Evolutionary conservation across 75 land plant species (phyloP).

Genomic region (Gnetum montanum): DNA sequence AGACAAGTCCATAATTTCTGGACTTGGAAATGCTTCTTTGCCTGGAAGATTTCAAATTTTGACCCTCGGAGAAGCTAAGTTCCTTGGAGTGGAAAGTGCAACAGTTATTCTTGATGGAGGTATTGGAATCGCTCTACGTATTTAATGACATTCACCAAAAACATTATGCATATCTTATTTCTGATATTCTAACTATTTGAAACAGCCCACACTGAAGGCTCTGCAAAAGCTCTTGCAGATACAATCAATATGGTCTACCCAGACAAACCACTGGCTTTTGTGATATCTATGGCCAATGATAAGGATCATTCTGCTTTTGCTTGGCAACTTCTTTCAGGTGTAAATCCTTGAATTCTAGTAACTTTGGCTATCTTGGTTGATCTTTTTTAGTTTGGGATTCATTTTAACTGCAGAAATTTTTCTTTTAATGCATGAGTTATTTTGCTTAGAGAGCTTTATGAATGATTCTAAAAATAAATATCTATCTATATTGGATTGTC

Average conservation of each 20-base stretch:
- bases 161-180: too few species aligned
- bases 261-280: constrained; percentile 40
- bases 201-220: constrained; percentile 88
- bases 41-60: constrained; percentile 76
- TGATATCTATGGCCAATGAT: constrained; percentile 91
- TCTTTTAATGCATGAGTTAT: not conserved
- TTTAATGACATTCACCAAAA: too few species aligned
- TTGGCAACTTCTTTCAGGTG: constrained; percentile 51
- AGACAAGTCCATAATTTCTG: constrained; percentile 53
- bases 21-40: constrained; percentile 48
- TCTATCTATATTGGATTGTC: too few species aligned
- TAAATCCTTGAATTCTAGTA: not conserved
- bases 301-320: constrained; percentile 84
- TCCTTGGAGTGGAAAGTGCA: constrained; percentile 34
- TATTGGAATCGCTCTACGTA: too few species aligned
- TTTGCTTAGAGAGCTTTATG: too few species aligned
- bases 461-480: too few species aligned
- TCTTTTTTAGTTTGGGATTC: not conserved
- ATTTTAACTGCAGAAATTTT: not conserved
- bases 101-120: constrained; percentile 90
- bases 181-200: too few species aligned
- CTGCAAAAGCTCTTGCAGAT: constrained; percentile 62
- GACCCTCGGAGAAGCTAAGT: constrained; percentile 23
- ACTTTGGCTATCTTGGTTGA: not conserved
- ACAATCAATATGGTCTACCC: constrained; percentile 49